These are phyloP conservation scores for Primulina eburnea DNA, from an alignment of 257 asterid species.

Conservation along the genomic window DNA sequence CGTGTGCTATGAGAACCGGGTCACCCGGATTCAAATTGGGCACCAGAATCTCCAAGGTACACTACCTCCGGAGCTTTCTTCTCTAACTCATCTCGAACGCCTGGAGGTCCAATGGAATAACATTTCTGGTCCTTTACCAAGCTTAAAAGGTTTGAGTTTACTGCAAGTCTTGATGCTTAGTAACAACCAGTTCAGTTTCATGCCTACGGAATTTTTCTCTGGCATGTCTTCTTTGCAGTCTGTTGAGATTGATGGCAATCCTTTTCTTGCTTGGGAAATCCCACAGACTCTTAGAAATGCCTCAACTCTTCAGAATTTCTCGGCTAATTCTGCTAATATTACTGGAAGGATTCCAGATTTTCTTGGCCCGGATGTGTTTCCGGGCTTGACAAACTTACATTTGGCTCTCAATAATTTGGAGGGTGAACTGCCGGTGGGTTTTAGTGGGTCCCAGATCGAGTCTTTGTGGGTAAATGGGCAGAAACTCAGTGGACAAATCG, in stretches of 20 bases:
- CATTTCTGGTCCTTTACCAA: slow-evolving; percentile 78
- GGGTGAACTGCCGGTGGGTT: slow-evolving; percentile 62
- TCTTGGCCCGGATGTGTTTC: slow-evolving; percentile 65
- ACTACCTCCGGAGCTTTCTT: slow-evolving; percentile 59
- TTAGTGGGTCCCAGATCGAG: slow-evolving; percentile 64
- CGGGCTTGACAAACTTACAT: slow-evolving; percentile 69
- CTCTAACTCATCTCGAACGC: slow-evolving; percentile 56
- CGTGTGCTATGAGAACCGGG: slow-evolving; percentile 63
- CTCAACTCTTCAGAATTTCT: slow-evolving; percentile 63
- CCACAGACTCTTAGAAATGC: slow-evolving; percentile 64
- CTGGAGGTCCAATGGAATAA: slow-evolving; percentile 85
- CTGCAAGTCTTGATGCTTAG: slow-evolving; percentile 67
- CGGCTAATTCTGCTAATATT: slow-evolving; percentile 77
- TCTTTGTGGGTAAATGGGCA: slow-evolving; percentile 88
- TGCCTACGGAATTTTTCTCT: slow-evolving; percentile 72
- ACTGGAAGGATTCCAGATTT: slow-evolving; percentile 60
- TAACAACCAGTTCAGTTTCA: slow-evolving; percentile 56
- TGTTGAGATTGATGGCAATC: slow-evolving; percentile 71
- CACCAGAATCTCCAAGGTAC: slow-evolving; percentile 63
- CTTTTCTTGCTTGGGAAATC: slow-evolving; percentile 64
- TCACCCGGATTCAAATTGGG: slow-evolving; percentile 81
- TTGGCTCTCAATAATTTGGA: slow-evolving; percentile 73
- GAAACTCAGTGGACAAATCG: slow-evolving; percentile 66
- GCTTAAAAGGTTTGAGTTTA: slow-evolving; percentile 56
- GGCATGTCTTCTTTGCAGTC: slow-evolving; percentile 74